phyloP scores from a whole-genome alignment of 257 asterid species.

The Verbascum thapsus region DNA sequence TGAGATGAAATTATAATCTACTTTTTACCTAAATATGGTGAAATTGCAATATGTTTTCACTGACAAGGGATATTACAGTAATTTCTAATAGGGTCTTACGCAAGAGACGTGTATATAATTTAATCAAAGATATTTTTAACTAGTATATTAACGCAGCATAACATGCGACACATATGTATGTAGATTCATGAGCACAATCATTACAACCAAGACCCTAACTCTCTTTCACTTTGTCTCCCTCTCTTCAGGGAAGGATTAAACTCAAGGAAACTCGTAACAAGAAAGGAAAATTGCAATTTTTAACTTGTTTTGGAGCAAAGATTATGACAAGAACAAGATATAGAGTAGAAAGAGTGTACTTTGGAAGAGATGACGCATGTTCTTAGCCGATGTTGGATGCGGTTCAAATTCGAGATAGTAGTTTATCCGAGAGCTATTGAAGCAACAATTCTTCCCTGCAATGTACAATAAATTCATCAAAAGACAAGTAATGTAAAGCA shows the following conservation, averaged over 20 bases:
- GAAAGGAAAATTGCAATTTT: constrained; percentile 5
- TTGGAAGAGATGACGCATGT: constrained; percentile 88
- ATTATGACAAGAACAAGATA: constrained; percentile 23
- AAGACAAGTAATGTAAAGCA: constrained; percentile 14
- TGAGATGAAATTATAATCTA: too few relatives aligned
- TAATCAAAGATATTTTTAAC: too few relatives aligned
- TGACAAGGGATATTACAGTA: too few relatives aligned
- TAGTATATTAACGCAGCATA: too few relatives aligned
- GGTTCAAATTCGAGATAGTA: constrained; percentile 90
- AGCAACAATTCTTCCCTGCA: constrained; percentile 94
- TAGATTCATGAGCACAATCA: constrained; percentile 2
- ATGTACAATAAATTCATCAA: constrained; percentile 21
- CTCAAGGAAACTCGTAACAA: neutral
- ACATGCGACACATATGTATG: neutral
- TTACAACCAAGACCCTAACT: neutral
- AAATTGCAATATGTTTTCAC: too few relatives aligned
- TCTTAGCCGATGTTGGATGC: constrained; percentile 86
- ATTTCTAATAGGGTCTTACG: too few relatives aligned
- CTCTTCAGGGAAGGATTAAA: neutral
- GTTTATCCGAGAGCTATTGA: constrained; percentile 79
- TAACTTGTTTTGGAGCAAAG: constrained; percentile 4
- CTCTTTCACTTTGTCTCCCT: neutral
- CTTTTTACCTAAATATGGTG: too few relatives aligned
- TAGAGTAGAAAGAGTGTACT: constrained; percentile 52
- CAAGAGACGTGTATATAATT: too few relatives aligned